Evolutionary conservation across 2,329 filamentous ascomycete genomes (phyloP).

Genomic region (Colletotrichum spaethianum): DNA sequence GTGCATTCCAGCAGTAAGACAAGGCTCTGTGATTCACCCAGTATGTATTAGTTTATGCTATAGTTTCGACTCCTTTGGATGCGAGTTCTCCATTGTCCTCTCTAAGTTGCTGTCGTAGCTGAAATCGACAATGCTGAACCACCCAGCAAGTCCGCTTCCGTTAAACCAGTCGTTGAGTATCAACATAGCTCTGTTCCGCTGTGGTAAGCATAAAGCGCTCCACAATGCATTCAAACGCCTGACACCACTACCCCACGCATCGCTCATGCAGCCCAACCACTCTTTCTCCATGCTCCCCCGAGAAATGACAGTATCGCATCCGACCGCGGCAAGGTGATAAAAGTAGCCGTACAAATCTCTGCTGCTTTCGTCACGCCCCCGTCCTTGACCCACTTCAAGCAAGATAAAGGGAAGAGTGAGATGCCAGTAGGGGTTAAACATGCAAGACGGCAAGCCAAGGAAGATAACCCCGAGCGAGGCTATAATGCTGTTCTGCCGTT

Average conservation of each 20-base stretch:
- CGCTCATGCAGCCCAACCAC: constrained; percentile 26
- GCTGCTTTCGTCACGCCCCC: too few species aligned
- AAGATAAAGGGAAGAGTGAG: background rate
- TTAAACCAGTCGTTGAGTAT: constrained; percentile 16
- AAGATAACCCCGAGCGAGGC: background rate
- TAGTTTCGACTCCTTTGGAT: background rate
- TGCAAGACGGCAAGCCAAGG: background rate
- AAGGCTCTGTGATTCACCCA: too few species aligned
- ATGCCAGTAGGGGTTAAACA: background rate
- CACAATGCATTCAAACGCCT: constrained; percentile 38
- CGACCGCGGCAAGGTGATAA: too few species aligned
- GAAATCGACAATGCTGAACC: constrained; percentile 19
- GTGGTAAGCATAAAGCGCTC: constrained; percentile 15
- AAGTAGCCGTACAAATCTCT: background rate
- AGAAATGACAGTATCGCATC: background rate
- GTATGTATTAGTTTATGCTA: constrained; percentile 30
- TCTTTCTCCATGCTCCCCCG: constrained; percentile 14
- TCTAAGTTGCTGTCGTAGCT: constrained; percentile 9
- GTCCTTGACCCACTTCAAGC: background rate
- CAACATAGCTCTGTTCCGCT: constrained; percentile 21
- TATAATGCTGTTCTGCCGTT: background rate
- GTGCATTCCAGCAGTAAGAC: background rate
- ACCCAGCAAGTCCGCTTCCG: constrained; percentile 4
- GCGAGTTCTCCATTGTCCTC: constrained; percentile 6
- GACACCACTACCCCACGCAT: constrained; percentile 26